phyloP scores from a whole-genome alignment of 1,284 basidiomycete species.

The Puccinia polysora region DNA sequence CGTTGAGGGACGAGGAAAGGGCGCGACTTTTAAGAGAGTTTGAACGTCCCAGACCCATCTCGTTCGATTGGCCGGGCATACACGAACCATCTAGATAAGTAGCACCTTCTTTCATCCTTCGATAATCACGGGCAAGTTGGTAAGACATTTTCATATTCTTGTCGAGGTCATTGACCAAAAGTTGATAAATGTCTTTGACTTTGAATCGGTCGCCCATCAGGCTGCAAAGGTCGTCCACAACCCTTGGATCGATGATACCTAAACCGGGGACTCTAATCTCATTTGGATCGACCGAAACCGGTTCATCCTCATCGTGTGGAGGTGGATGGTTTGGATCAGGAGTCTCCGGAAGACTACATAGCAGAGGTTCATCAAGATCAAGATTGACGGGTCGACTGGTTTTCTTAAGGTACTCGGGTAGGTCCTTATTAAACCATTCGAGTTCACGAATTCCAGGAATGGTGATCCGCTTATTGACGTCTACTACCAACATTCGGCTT shows the following conservation, averaged over 20 bases:
- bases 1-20: conserved; percentile 22
- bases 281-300: conserved; percentile 21
- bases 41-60: conserved; percentile 14
- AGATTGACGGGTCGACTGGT: not conserved
- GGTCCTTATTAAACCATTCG: conserved; percentile 77
- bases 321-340: not conserved
- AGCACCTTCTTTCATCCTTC: conserved; percentile 43
- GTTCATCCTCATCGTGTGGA: conserved; percentile 27
- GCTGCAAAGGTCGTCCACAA: conserved; percentile 27
- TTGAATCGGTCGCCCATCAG: conserved; percentile 33
- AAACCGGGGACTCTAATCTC: conserved; percentile 30
- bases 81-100: conserved; percentile 17
- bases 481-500: conserved; percentile 78
- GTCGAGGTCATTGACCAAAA: conserved; percentile 25
- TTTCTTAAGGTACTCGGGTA: conserved; percentile 69
- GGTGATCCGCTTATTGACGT: conserved; percentile 86
- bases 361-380: conserved; percentile 19
- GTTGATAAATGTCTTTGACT: conserved; percentile 26
- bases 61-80: not conserved
- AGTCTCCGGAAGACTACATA: conserved; percentile 25
- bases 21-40: conserved; percentile 18
- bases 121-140: conserved; percentile 42
- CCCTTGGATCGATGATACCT: conserved; percentile 28
- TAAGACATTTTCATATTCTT: conserved; percentile 40
- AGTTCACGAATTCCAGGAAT: conserved; percentile 81